A percentile compares a stretch with the other conserved stretches of the same genome.
These are phyloP conservation scores for Climacium dendroides DNA, from an alignment of 225 moss, liverwort and hornwort species.

Conservation along the genomic window DNA sequence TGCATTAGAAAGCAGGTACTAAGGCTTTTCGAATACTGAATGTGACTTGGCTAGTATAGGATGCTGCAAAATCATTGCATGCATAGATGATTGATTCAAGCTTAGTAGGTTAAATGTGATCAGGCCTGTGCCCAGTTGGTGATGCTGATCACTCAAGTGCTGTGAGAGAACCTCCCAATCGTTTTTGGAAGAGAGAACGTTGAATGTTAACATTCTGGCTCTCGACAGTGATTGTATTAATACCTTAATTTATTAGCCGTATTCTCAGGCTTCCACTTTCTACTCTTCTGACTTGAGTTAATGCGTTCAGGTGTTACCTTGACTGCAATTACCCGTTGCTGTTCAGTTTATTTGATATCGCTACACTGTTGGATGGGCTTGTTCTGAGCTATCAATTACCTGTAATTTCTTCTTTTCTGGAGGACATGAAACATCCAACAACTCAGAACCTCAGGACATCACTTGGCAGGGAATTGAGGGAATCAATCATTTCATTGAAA, in stretches of 20 bases:
- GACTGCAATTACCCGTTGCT: background rate
- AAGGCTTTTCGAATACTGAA: background rate
- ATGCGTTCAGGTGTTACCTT: background rate
- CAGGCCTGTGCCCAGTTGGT: background rate
- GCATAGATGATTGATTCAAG: slow-evolving; percentile 5
- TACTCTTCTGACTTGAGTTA: background rate
- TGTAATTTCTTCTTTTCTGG: background rate
- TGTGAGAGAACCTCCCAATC: slow-evolving; percentile 1
- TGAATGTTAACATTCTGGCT: background rate
- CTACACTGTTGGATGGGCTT: background rate
- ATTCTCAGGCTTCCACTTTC: slow-evolving; percentile 5
- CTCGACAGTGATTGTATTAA: slow-evolving; percentile 7
- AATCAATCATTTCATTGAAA: background rate
- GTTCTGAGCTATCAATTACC: background rate
- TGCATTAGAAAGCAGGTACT: background rate
- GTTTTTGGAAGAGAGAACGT: background rate
- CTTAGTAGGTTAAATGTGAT: background rate
- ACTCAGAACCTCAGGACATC: background rate
- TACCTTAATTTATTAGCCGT: slow-evolving; percentile 2
- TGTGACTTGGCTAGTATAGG: background rate
- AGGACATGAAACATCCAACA: background rate
- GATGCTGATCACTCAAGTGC: background rate
- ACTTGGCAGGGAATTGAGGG: background rate
- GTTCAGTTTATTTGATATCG: background rate
- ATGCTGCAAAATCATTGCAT: slow-evolving; percentile 11